A percentile compares a stretch with the other conserved stretches of the same genome.
Conservation (phyloP, 345 rosid species). For the Eucalyptus microcorys region DNA sequence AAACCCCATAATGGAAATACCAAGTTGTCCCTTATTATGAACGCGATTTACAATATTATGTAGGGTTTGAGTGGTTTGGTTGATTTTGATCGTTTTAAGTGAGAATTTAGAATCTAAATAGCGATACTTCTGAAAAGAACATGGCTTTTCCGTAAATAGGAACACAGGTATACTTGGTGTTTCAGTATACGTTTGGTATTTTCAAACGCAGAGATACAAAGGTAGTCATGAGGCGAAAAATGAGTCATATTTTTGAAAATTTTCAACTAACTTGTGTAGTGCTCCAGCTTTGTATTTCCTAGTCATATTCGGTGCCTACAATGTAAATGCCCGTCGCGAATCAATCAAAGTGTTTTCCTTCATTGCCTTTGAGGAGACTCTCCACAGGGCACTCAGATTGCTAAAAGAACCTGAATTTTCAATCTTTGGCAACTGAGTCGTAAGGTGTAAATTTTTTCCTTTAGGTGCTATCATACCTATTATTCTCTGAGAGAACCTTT, state of each 20-base stretch:
- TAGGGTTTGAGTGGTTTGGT: neutral
- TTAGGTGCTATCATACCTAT: neutral
- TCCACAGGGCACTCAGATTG: neutral
- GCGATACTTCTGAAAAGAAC: neutral
- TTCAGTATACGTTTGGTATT: neutral
- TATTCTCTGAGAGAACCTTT: neutral
- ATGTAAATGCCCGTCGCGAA: neutral
- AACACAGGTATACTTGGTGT: neutral
- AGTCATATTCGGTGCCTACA: neutral
- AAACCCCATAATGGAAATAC: neutral
- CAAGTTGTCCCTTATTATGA: neutral
- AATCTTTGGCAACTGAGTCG: neutral
- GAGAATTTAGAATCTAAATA: neutral
- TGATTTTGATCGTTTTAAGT: neutral
- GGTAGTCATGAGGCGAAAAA: neutral
- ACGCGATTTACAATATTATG: neutral
- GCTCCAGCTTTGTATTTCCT: neutral
- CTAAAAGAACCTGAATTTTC: neutral
- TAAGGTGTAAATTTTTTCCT: neutral
- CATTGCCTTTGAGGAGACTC: neutral
- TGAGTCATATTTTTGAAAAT: rapidly evolving
- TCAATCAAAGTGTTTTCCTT: neutral
- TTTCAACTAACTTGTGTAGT: neutral
- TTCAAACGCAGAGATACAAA: neutral
- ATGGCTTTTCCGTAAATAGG: neutral